Evolutionary conservation across 768 basidiomycete genomes (phyloP).

Genomic region (Tylopilus plumbeoviolaceoides): DNA sequence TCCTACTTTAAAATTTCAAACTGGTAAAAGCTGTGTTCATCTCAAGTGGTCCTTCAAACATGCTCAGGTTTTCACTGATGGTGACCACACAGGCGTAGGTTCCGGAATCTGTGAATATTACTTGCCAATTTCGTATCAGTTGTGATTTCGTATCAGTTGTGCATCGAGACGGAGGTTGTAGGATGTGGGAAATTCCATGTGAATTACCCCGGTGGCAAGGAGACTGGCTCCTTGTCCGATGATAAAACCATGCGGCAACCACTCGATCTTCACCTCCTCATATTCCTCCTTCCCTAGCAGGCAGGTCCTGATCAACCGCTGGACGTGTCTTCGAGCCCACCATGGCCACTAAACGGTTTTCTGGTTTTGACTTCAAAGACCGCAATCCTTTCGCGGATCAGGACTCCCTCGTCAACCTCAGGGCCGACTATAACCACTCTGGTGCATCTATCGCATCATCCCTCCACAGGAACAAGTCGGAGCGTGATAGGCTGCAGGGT

Average conservation of each 20-base stretch:
- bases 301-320: conserved; percentile 28
- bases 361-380: conserved; percentile 70
- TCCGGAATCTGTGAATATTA: not conserved
- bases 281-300: conserved; percentile 12
- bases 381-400: conserved; percentile 44
- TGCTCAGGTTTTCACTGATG: not conserved
- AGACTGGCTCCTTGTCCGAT: not conserved
- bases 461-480: conserved; percentile 82
- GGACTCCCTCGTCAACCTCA: conserved; percentile 42
- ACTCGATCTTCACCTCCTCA: not conserved
- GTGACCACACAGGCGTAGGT: not conserved
- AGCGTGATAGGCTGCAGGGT: conserved; percentile 79
- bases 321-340: conserved; percentile 11
- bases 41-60: not conserved
- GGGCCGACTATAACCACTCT: conserved; percentile 27
- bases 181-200: conserved; percentile 11
- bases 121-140: not conserved
- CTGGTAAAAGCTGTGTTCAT: too few species aligned
- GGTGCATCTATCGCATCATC: conserved; percentile 34
- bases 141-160: not conserved
- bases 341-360: conserved; percentile 46
- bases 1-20: too few species aligned
- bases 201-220: not conserved
- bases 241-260: conserved; percentile 8
- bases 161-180: not conserved